These are phyloP conservation scores for Sophora flavescens DNA, from an alignment of 306 rosid genomes.

Conservation along the genomic window DNA sequence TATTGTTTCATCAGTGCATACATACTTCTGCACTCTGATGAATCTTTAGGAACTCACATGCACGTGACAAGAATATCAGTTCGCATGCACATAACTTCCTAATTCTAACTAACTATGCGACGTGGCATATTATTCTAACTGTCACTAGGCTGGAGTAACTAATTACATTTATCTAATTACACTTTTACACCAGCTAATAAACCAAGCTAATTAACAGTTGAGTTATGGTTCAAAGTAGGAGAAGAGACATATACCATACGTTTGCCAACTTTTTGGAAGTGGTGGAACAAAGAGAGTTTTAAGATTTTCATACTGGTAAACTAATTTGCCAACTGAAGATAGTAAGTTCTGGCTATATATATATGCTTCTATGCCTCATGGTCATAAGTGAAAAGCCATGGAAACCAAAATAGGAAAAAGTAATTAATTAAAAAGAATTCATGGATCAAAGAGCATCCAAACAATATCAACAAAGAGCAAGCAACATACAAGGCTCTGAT, in stretches of 20 bases:
- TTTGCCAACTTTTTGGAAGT: neutral
- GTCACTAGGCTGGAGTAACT: too few species aligned
- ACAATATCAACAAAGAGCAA: constrained; percentile 16
- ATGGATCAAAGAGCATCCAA: neutral
- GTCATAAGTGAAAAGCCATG: neutral
- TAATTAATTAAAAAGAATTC: neutral
- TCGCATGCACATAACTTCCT: too few species aligned
- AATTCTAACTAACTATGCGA: too few species aligned
- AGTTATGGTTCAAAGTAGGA: too few species aligned
- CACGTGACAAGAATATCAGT: too few species aligned
- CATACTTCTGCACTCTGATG: too few species aligned
- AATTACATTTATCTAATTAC: too few species aligned
- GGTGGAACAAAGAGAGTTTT: neutral
- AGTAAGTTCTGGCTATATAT: neutral
- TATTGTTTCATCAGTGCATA: too few species aligned
- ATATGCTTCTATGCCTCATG: neutral
- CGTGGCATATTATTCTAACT: too few species aligned
- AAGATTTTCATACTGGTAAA: neutral
- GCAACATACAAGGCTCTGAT: neutral
- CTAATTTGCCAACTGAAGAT: neutral
- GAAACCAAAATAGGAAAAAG: neutral
- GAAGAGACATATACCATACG: neutral
- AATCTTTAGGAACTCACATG: too few species aligned
- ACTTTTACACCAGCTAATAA: too few species aligned
- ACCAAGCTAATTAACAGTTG: too few species aligned